Evolutionary conservation across 108 stramenopile genomes (phyloP).

Genomic region (Pseudonitzschia multiseries): DNA sequence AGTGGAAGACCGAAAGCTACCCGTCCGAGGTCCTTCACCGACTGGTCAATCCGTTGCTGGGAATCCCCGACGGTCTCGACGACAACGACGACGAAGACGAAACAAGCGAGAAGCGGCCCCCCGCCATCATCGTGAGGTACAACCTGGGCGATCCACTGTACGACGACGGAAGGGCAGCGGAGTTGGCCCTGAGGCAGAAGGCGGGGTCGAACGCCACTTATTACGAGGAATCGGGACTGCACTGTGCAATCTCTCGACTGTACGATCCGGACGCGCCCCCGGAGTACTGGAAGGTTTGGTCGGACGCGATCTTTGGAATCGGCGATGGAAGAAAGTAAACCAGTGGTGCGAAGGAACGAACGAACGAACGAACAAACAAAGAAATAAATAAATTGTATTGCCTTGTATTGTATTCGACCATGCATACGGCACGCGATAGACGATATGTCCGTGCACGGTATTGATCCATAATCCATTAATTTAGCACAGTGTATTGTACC

Average conservation of each 20-base stretch:
- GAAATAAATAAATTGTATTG: too few relatives aligned
- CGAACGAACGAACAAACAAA: too few relatives aligned
- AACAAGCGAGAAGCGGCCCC: neutral
- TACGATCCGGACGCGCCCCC: neutral
- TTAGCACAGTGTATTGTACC: too few relatives aligned
- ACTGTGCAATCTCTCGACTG: neutral
- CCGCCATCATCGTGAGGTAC: neutral
- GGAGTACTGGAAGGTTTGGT: constrained; percentile 23
- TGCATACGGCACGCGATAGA: too few relatives aligned
- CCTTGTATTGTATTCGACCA: neutral
- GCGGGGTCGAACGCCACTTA: neutral
- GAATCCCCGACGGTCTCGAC: constrained; percentile 9
- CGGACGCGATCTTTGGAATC: neutral
- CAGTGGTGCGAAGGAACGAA: too few relatives aligned
- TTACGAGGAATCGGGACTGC: neutral
- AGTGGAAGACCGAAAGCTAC: constrained; percentile 7
- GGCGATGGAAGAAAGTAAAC: neutral
- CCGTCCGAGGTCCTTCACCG: constrained; percentile 1
- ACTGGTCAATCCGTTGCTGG: constrained; percentile 1
- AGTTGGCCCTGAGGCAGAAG: neutral
- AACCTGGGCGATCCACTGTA: neutral
- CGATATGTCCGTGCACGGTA: neutral
- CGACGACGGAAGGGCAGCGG: constrained; percentile 3
- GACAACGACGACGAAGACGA: neutral
- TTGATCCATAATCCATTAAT: too few relatives aligned